Evolutionary conservation across 2,329 filamentous ascomycete species (phyloP).

Genomic region (Didymella sp.): DNA sequence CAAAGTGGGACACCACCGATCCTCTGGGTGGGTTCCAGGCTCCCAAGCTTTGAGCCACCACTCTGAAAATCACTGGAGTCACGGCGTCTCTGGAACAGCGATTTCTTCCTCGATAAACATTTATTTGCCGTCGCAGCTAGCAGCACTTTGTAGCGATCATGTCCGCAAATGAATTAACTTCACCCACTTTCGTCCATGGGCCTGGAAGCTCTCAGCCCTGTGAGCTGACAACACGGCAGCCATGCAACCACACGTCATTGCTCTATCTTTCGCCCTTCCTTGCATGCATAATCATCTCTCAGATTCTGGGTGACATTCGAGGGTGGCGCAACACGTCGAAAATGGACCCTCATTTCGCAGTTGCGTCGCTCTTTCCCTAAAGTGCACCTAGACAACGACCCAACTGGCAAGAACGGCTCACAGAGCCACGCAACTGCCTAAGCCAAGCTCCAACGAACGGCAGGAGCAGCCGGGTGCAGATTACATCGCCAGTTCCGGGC

Average conservation of each 20-base stretch:
- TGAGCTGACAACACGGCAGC: neutral
- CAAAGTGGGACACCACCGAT: conserved; percentile 37
- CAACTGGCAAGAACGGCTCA: conserved; percentile 15
- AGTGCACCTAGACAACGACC: conserved; percentile 7
- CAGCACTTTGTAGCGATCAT: conserved; percentile 5
- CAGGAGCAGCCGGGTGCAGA: conserved; percentile 9
- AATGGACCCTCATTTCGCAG: conserved; percentile 18
- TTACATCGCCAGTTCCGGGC: conserved; percentile 3
- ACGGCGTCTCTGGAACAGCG: conserved; percentile 5
- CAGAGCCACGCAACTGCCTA: conserved; percentile 3
- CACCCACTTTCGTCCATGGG: neutral
- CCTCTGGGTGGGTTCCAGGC: conserved; percentile 35
- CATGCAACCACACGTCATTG: conserved; percentile 13
- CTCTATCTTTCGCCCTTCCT: neutral
- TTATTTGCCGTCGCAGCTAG: conserved; percentile 1
- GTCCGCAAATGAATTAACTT: conserved; percentile 6
- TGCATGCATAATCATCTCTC: neutral
- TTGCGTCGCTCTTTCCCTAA: conserved; percentile 19
- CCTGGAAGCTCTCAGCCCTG: neutral
- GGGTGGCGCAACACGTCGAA: conserved; percentile 8
- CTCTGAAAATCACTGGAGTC: neutral
- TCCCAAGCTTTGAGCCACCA: conserved; percentile 8
- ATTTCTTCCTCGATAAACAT: neutral
- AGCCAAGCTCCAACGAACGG: conserved; percentile 8
- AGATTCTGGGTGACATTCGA: neutral